These are phyloP conservation scores for Solanum piurae DNA, from an alignment of 257 asterid species.

Conservation along the genomic window DNA sequence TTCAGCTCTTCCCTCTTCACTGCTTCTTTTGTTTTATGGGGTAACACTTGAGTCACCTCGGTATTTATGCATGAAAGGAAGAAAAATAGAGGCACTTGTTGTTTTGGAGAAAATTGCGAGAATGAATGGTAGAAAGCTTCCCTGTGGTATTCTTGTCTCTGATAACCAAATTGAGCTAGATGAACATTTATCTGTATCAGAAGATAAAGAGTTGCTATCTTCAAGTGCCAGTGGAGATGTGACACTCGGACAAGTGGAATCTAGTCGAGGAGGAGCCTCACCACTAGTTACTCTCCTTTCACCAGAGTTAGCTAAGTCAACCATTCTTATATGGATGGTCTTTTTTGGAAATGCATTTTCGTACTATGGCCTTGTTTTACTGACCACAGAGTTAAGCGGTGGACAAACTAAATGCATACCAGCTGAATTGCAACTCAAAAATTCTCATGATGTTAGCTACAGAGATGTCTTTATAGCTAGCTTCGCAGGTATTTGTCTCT, in stretches of 20 bases:
- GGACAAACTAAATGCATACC: conserved; percentile 26
- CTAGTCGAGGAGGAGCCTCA: conserved; percentile 20
- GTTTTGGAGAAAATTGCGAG: conserved; percentile 16
- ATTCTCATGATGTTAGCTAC: conserved; percentile 34
- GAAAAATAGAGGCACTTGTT: conserved; percentile 8
- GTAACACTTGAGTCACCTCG: conserved; percentile 26
- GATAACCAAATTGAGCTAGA: conserved; percentile 1
- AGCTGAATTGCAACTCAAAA: conserved; percentile 13
- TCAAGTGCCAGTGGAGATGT: conserved; percentile 6
- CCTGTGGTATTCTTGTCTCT: conserved; percentile 18
- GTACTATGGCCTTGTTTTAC: conserved; percentile 69
- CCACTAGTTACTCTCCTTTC: conserved; percentile 46
- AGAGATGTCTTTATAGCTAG: conserved; percentile 54
- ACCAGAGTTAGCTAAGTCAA: conserved; percentile 50
- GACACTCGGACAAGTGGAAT: conserved; percentile 10
- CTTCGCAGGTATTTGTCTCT: conserved; percentile 51
- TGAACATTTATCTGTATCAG: conserved; percentile 18
- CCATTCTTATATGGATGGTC: conserved; percentile 60
- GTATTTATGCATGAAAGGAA: conserved; percentile 20
- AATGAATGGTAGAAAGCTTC: conserved; percentile 17
- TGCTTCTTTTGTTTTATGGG: conserved; percentile 14
- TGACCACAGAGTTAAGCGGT: conserved; percentile 63
- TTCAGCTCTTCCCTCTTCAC: conserved; percentile 19
- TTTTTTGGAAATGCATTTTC: conserved; percentile 67
- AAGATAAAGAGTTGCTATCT: conserved; percentile 36